Evolutionary conservation across 352 stramenopile species (phyloP).

Genomic region (Chrysophaeum taylorii): DNA sequence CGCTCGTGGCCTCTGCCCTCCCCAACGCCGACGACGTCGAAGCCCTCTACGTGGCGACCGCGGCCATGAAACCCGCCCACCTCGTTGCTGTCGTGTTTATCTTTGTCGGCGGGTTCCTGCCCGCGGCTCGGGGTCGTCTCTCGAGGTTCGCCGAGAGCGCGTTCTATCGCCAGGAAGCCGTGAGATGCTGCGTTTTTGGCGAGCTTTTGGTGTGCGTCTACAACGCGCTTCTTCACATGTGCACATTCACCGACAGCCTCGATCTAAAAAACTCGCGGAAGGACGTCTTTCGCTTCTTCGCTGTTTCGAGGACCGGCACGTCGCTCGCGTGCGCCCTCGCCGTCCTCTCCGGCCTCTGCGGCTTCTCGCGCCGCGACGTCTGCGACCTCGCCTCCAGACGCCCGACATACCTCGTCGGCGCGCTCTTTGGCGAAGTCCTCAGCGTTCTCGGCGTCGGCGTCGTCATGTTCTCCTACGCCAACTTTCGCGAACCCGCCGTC

Average conservation of each 20-base stretch:
- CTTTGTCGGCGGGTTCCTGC: constrained; percentile 8
- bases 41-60: background rate
- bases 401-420: background rate
- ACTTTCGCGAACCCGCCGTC: background rate
- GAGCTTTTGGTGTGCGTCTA: constrained; percentile 2
- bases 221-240: background rate
- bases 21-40: background rate
- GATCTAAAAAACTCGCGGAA: background rate
- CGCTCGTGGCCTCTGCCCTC: background rate
- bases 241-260: background rate
- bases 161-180: background rate
- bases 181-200: background rate
- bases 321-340: background rate
- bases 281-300: constrained; percentile 2
- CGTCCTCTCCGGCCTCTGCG: background rate
- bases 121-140: background rate
- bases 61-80: background rate
- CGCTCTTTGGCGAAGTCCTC: background rate
- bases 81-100: background rate
- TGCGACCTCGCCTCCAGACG: background rate
- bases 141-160: background rate
- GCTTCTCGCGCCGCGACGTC: background rate
- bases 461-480: constrained; percentile 6
- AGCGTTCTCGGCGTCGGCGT: background rate
- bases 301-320: background rate